phyloP scores from a whole-genome alignment of 305 asterid genomes.

The Euphrasia arctica region DNA sequence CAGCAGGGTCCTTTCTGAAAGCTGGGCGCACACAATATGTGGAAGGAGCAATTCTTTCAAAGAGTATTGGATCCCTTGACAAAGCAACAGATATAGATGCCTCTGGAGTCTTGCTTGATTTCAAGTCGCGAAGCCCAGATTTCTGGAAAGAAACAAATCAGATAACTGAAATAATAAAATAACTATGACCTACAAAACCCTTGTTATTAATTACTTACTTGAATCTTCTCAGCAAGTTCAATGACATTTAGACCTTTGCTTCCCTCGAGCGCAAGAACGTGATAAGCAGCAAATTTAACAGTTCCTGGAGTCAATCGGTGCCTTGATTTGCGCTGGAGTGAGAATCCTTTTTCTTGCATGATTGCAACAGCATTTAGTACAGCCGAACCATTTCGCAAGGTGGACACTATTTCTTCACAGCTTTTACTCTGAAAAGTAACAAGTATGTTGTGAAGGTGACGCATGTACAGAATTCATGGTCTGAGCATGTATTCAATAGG shows the following conservation, averaged over 20 bases:
- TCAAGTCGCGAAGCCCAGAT: constrained; percentile 96
- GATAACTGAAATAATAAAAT: constrained; percentile 10
- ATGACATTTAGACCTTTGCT: constrained; percentile 91
- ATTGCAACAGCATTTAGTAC: constrained; percentile 89
- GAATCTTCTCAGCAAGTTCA: constrained; percentile 97
- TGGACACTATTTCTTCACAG: constrained; percentile 85
- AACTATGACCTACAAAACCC: constrained; percentile 7
- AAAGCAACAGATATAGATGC: constrained; percentile 99
- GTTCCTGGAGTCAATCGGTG: constrained; percentile 99
- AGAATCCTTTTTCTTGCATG: constrained; percentile 90
- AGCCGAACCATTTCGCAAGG: constrained; percentile 89
- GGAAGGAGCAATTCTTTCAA: constrained; percentile 98
- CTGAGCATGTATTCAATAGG: neutral
- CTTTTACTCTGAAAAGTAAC: constrained; percentile 66
- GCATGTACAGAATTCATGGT: constrained; percentile 20
- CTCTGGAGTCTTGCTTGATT: constrained; percentile 99
- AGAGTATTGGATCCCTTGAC: constrained; percentile 95
- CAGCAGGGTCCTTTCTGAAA: constrained; percentile 94
- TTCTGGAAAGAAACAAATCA: constrained; percentile 44
- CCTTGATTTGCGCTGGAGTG: constrained; percentile 78
- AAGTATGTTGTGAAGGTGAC: constrained; percentile 19
- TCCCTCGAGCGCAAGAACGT: constrained; percentile 98
- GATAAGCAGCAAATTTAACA: constrained; percentile 99
- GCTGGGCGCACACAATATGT: constrained; percentile 91
- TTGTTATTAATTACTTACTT: constrained; percentile 46